Conservation (phyloP, 2,329 filamentous ascomycete genomes). For the Claviceps sp. region DNA sequence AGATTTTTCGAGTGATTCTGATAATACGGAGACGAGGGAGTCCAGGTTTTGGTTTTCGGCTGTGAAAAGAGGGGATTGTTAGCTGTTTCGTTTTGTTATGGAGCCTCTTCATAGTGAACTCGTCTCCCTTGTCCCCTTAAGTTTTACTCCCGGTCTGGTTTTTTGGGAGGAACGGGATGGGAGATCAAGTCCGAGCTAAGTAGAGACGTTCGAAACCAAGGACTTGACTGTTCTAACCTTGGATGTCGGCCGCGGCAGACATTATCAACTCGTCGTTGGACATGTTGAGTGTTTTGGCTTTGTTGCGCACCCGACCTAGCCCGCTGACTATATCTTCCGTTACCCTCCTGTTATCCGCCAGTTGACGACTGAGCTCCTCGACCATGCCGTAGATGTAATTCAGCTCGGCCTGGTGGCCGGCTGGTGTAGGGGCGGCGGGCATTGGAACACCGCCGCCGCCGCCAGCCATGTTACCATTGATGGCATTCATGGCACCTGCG, state of each 20-base stretch:
- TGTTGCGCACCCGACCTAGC: slow-evolving; percentile 46
- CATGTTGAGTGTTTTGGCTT: slow-evolving; percentile 37
- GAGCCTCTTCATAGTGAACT: background rate
- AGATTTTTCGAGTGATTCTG: slow-evolving; percentile 48
- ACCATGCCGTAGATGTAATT: slow-evolving; percentile 57
- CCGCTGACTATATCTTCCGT: slow-evolving; percentile 53
- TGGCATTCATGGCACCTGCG: slow-evolving; percentile 29
- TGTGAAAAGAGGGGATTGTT: slow-evolving; percentile 14
- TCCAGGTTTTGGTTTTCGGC: slow-evolving; percentile 48
- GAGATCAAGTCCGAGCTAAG: no score
- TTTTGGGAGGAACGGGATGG: no score
- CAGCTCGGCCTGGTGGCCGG: slow-evolving; percentile 53
- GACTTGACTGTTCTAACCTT: slow-evolving; percentile 26
- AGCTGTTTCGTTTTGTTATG: background rate
- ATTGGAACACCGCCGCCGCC: slow-evolving; percentile 13
- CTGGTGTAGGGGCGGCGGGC: slow-evolving; percentile 42
- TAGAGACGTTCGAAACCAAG: no score
- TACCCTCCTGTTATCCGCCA: slow-evolving; percentile 46
- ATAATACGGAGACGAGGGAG: slow-evolving; percentile 44
- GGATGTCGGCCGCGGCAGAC: slow-evolving; percentile 41
- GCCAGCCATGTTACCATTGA: slow-evolving; percentile 24
- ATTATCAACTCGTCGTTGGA: slow-evolving; percentile 46
- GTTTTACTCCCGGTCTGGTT: background rate
- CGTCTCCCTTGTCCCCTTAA: no score
- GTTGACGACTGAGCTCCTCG: slow-evolving; percentile 49